Evolutionary conservation across 2,329 filamentous ascomycete genomes (phyloP), one percentile per base, ranked within the genome.

Genomic region (Ophiostoma sp.): DNA sequence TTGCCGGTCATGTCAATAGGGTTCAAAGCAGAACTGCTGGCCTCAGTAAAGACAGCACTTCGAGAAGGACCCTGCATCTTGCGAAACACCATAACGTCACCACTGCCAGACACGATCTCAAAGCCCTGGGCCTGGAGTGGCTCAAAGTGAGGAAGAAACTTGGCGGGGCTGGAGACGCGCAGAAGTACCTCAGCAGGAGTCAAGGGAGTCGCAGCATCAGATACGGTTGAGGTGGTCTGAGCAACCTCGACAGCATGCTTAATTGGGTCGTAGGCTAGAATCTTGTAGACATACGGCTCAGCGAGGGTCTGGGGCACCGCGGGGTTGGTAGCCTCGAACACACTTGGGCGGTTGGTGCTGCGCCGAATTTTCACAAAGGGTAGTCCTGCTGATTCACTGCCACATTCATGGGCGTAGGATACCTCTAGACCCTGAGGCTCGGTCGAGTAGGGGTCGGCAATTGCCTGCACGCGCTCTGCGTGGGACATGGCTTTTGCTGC

Each of bases 41-140:
- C 17, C 31, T 65, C 57, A n/a, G 44, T 31, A 15, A n/a, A 57
- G 8, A 65, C 15, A 31, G 36, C 27, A 33, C n/a, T 48, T 36
- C 33, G 3, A n/a, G 62, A 65, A n/a, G 69, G 6, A 11, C 44
- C 54, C 7, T 82, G 80, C 4, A 86, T 83, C 77, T 90, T 89
- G 73, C 87, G 87, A 75, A 91, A 90, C 4, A 92, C 83, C 35
- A 92, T 81, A 4, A 90, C 81, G 73, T 91, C 84, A 6, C 84
- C 84, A 67, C 82, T 82, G 1, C 88, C 89, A 1, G 88, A 87
- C 1, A 89, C 83, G 54, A 91, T 87, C 74, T 90, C 88, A 72
- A 87, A 92, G 0, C 89, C 89, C 70, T 89, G 81, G 0, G 81
- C 79, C 72, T 88, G 83, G 1, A 91, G 81, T 0, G 82, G 77